Conservation (phyloP, 306 rosid species). For the Cucumis melo region DNA sequence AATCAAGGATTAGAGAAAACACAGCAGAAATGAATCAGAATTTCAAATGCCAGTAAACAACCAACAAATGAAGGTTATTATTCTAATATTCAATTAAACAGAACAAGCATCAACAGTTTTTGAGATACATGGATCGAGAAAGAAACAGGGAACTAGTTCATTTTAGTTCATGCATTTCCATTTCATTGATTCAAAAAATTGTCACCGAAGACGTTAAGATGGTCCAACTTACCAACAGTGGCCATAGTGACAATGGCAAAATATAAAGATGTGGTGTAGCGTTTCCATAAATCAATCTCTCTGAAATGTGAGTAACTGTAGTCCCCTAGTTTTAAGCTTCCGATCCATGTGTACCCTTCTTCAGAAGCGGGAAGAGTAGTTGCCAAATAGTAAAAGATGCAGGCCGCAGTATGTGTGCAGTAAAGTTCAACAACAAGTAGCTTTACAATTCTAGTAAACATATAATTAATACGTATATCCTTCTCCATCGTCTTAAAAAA, state of each 20-base stretch:
- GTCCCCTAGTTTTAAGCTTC: conserved; percentile 77
- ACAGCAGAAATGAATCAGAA: not conserved
- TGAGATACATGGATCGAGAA: not conserved
- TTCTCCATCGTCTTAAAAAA: conserved; percentile 62
- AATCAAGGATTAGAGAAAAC: not conserved
- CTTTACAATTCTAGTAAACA: conserved; percentile 63
- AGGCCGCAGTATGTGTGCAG: conserved; percentile 96
- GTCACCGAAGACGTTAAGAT: not conserved
- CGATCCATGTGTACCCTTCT: conserved; percentile 97
- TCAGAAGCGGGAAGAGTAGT: conserved; percentile 70
- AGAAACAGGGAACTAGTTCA: not conserved
- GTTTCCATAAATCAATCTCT: conserved; percentile 82
- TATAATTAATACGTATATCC: conserved; percentile 78
- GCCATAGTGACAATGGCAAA: conserved; percentile 97
- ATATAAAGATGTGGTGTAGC: conserved; percentile 77
- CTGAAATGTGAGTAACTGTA: conserved; percentile 64
- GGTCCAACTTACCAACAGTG: conserved; percentile 60
- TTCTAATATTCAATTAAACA: not conserved
- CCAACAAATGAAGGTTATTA: not conserved
- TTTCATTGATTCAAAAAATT: not conserved
- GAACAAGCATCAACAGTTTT: not conserved
- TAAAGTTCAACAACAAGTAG: conserved; percentile 84
- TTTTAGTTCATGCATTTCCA: not conserved
- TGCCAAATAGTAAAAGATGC: conserved; percentile 93
- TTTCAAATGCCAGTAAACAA: not conserved